A percentile compares a stretch with the other conserved stretches of the same genome.
These are phyloP conservation scores for Fusarium continuum DNA, from an alignment of 2,329 filamentous ascomycete species.

Conservation along the genomic window DNA sequence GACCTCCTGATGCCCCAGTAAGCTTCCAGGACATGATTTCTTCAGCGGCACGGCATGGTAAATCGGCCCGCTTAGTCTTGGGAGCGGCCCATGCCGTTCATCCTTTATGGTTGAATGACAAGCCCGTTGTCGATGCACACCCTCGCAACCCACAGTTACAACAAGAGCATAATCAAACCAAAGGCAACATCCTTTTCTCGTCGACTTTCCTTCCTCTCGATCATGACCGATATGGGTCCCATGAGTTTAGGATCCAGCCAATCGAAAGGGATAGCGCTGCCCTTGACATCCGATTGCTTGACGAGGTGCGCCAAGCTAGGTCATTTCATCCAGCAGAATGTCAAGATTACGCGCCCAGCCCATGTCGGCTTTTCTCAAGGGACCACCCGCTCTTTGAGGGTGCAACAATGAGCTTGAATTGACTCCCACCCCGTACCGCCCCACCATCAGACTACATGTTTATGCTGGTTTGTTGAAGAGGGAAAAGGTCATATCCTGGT, in stretches of 20 bases:
- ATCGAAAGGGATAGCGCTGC: conserved; percentile 50
- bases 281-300: conserved; percentile 59
- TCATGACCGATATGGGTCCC: conserved; percentile 34
- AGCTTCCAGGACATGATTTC: conserved; percentile 43
- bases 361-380: conserved; percentile 41
- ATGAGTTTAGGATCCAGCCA: conserved; percentile 45
- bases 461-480: neutral
- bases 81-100: conserved; percentile 31
- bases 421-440: conserved; percentile 49
- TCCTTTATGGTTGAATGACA: conserved; percentile 6
- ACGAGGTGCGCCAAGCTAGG: conserved; percentile 52
- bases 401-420: conserved; percentile 27
- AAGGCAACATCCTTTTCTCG: conserved; percentile 5
- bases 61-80: conserved; percentile 32
- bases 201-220: conserved; percentile 23
- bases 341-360: conserved; percentile 62
- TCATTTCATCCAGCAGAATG: conserved; percentile 57
- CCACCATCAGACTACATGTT: conserved; percentile 37
- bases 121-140: conserved; percentile 18
- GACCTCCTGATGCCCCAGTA: conserved; percentile 52
- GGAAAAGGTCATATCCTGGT: neutral
- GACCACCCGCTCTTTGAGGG: conserved; percentile 17
- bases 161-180: conserved; percentile 7
- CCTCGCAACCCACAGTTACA: conserved; percentile 17
- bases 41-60: conserved; percentile 25